Base-by-base conservation (phyloP, 441 rosid genomes). In the Populus hybrid region DNA sequence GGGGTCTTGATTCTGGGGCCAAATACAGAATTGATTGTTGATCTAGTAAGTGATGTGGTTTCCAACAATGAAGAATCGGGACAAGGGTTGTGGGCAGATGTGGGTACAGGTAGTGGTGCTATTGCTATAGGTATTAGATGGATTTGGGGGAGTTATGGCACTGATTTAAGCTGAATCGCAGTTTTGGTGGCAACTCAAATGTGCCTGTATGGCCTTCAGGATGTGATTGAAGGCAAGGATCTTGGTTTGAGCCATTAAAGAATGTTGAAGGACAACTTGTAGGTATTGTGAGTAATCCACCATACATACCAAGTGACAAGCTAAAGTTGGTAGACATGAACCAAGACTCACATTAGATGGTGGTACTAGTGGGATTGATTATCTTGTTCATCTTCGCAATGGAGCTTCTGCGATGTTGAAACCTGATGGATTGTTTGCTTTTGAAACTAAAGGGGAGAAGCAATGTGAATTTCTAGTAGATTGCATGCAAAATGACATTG, bases 1-100 rank as follows among this genome's bases (percentile, higher is more conserved):
- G 98, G 98, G 28, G 94, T 95, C 70, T 83, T 95, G 76, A 94
- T 95, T 83, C 99, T 98, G 6, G 86, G 98, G 82, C 97, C 98
- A 0, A 97, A 95, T 85, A 94, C 99, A 67, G 97, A 91, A 80
- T 63, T 89, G 77, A 76, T 95, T 69, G 85, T 91, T 38, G 97
- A 94, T 83, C 69, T 93, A 83, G 98, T 91, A 36, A 82, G 73
- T 65, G 87, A 87, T 75, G 83, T 73, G 38, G 80, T 90, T 2
- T 76, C 75, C 61, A 79, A 70, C 23, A 75, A 85, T 50, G 78
- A 66, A 10, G 76, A 64, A 64, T 82, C 83, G 77, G 79, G 81
- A 78, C 83, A 88, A 42, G 91, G 93, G 8, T 11, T 83, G 75
- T 93, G 98, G 98, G 97, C 86, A 0, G 97, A 93, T 84, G 76